Conservation (phyloP, 2,329 filamentous ascomycete genomes). For the Ophiocordyceps camponoti-leonardi region DNA sequence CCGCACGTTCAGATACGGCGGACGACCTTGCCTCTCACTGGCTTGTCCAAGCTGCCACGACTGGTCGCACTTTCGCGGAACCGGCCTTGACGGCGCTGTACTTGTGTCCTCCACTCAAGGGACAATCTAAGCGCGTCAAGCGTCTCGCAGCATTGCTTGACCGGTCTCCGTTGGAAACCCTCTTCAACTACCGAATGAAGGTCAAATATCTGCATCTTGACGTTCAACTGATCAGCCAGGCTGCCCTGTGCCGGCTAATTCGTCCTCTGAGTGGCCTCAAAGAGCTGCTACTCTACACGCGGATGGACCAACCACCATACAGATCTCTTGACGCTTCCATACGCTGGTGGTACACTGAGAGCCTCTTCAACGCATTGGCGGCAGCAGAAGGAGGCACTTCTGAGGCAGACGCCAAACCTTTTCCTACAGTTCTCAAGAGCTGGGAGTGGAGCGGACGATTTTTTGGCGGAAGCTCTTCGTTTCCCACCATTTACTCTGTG, state of each 20-base stretch:
- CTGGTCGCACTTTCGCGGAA: slow-evolving; percentile 50
- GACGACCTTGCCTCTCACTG: slow-evolving; percentile 35
- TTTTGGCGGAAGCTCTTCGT: slow-evolving; percentile 19
- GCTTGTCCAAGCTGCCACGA: slow-evolving; percentile 45
- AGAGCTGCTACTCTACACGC: slow-evolving; percentile 56
- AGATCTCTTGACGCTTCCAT: slow-evolving; percentile 35
- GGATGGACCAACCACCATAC: slow-evolving; percentile 50
- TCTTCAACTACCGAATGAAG: slow-evolving; percentile 52
- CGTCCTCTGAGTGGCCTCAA: slow-evolving; percentile 47
- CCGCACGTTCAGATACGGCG: slow-evolving; percentile 30
- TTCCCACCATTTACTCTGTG: slow-evolving; percentile 30
- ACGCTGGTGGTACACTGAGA: slow-evolving; percentile 52
- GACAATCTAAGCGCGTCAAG: slow-evolving; percentile 21
- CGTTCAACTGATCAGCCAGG: slow-evolving; percentile 40
- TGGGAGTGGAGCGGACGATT: slow-evolving; percentile 47
- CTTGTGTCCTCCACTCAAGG: slow-evolving; percentile 44
- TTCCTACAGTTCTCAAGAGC: slow-evolving; percentile 23
- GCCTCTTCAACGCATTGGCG: slow-evolving; percentile 48
- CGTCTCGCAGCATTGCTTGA: slow-evolving; percentile 35
- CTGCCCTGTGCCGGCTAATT: slow-evolving; percentile 33
- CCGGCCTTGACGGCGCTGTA: slow-evolving; percentile 61
- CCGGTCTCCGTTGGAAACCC: slow-evolving; percentile 27
- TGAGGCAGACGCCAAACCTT: slow-evolving; percentile 12
- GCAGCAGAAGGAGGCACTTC: slow-evolving; percentile 24
- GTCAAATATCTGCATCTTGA: slow-evolving; percentile 55